Base-by-base conservation (phyloP, 192 early-diverging fungal genomes). In the Coemansia brasiliensis region DNA sequence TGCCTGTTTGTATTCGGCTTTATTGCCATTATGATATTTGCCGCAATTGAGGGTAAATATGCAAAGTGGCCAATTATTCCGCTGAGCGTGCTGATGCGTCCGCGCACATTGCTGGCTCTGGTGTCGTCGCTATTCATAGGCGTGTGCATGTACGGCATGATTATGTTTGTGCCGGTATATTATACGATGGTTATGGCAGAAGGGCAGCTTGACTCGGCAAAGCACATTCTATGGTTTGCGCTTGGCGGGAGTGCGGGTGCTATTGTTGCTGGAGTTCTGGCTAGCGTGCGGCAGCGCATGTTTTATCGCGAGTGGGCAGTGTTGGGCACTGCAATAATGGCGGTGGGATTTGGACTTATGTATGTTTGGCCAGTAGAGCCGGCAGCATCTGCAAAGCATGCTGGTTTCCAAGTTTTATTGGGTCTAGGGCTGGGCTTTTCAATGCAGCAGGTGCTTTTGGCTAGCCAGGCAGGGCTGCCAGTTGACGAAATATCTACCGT, bases 31-130 rank as follows among this genome's bases (percentile, higher is more conserved):
- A 17, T 82, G 13, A 10, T 76, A 9, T 87, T 87, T 55, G 77
- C 55, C n/a, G 50, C n/a, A 2, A 39, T 75, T 24, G 92, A 96
- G 74, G 55, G 61, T 17, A 67, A 74, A 39, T 37, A 83, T 20
- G 82, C 92, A 1, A 63, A 76, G 9, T 85, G 90, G 71, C 93
- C 94, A 17, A 78, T 96, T 25, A 75, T 82, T 40, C 72, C 71
- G 0, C 48, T 82, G 13, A 26, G n/a, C 1, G 50, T 74, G 18
- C 49, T 82, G n/a, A n/a, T 55, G 21, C 59, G 59, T 21, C 45
- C 54, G 1, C 81, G 72, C 50, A 63, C 63, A 16, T 52, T 79
- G 25, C 27, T 67, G 40, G 50, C 64, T 0, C 32, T 74, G 17
- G 48, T 72, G 3, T 43, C 66, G n/a, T 68, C 67, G 15, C 63